Conservation (phyloP, 495 filamentous ascomycete genomes). For the Trichoderma orchidacearum region DNA sequence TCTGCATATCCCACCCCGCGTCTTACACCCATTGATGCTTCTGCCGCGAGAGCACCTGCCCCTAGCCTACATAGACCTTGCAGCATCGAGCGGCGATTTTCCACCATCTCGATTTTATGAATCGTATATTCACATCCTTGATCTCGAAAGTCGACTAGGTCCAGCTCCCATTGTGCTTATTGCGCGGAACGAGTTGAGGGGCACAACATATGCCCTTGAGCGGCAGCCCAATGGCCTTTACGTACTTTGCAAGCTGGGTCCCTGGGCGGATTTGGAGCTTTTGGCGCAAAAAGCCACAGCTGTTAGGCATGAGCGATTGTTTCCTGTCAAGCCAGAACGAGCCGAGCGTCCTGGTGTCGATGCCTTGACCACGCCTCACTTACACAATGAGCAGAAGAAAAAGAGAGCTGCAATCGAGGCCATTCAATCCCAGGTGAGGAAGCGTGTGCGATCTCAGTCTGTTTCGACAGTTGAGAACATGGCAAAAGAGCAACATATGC, state of each 20-base stretch:
- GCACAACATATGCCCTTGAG: slow-evolving; percentile 57
- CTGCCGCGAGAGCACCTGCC: slow-evolving; percentile 47
- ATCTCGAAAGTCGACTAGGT: slow-evolving; percentile 39
- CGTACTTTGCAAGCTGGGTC: slow-evolving; percentile 53
- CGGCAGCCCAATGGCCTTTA: slow-evolving; percentile 52
- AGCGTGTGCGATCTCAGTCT: slow-evolving; percentile 15
- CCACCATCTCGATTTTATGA: slow-evolving; percentile 41
- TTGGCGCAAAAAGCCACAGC: slow-evolving; percentile 28
- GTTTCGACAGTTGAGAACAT: slow-evolving; percentile 3
- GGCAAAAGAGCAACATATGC: background rate
- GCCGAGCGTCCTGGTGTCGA: slow-evolving; percentile 2
- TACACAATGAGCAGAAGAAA: slow-evolving; percentile 31
- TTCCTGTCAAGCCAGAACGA: slow-evolving; percentile 1
- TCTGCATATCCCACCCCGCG: slow-evolving; percentile 41
- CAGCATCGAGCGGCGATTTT: slow-evolving; percentile 33
- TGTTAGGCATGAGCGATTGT: slow-evolving; percentile 15
- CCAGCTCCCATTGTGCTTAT: slow-evolving; percentile 47
- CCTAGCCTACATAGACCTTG: slow-evolving; percentile 45
- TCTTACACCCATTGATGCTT: slow-evolving; percentile 44
- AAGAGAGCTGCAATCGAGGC: slow-evolving; percentile 38
- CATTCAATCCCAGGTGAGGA: slow-evolving; percentile 32
- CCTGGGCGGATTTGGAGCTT: slow-evolving; percentile 44
- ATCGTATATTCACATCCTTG: slow-evolving; percentile 47
- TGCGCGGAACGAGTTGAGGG: slow-evolving; percentile 44
- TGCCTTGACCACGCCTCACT: slow-evolving; percentile 17